phyloP scores from a whole-genome alignment of 2,329 filamentous ascomycete species.

The Mariannaea sp. region DNA sequence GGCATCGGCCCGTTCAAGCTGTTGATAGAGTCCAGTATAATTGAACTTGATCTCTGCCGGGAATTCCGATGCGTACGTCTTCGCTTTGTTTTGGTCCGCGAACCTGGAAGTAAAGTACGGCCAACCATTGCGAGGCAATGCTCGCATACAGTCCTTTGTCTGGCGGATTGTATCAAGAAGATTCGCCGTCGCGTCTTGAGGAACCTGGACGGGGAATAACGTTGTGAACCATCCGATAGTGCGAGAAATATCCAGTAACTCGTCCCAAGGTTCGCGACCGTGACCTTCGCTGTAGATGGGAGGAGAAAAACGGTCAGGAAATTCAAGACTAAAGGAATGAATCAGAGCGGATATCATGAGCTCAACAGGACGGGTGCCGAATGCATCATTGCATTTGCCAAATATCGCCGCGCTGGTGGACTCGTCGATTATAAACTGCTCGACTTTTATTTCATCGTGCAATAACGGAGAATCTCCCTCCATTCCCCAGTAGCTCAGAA shows the following conservation, averaged over 20 bases:
- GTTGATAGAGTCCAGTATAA: conserved; percentile 8
- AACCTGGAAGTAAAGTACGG: conserved; percentile 28
- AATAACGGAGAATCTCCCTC: background rate
- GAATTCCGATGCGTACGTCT: conserved; percentile 39
- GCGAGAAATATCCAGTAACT: conserved; percentile 41
- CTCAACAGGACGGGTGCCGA: conserved; percentile 17
- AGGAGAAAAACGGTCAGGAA: conserved; percentile 41
- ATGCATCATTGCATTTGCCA: conserved; percentile 6
- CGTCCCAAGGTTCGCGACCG: conserved; percentile 44
- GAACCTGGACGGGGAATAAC: conserved; percentile 34
- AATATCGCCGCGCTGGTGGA: conserved; percentile 8
- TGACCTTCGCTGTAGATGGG: conserved; percentile 48
- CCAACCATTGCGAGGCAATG: conserved; percentile 25
- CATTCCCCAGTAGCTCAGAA: background rate
- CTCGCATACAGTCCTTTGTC: conserved; percentile 29
- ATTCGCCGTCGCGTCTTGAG: background rate
- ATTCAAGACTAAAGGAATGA: conserved; percentile 27
- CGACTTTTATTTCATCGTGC: background rate
- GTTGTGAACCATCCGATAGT: conserved; percentile 48
- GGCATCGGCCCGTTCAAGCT: conserved; percentile 6
- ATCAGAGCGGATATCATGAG: conserved; percentile 19
- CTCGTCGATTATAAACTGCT: conserved; percentile 1
- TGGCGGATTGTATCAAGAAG: conserved; percentile 17
- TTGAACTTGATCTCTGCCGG: conserved; percentile 38
- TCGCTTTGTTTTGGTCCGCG: conserved; percentile 23